These are phyloP conservation scores for Allomyces macrogynus DNA, from an alignment of 192 early-diverging fungal species.

Conservation along the genomic window DNA sequence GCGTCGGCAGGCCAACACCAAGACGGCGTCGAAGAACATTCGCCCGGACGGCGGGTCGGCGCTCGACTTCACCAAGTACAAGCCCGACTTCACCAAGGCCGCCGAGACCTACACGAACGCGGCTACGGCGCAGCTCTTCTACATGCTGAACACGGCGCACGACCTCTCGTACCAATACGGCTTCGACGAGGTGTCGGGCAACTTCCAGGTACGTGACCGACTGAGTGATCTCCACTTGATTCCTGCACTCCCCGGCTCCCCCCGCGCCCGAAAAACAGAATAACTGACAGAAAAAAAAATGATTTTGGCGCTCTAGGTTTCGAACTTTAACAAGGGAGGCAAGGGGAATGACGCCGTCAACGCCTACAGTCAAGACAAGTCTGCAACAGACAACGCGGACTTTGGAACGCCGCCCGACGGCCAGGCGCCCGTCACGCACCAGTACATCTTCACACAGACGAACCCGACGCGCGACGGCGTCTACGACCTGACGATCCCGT, in stretches of 20 bases:
- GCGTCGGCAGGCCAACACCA: slow-evolving; percentile 1
- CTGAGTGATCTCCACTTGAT: slow-evolving; percentile 1
- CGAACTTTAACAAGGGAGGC: slow-evolving; percentile 14
- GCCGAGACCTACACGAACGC: slow-evolving; percentile 23
- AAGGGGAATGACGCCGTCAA: slow-evolving; percentile 11
- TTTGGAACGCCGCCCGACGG: slow-evolving; percentile 93
- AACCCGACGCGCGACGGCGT: slow-evolving; percentile 61
- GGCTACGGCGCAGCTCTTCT: slow-evolving; percentile 29
- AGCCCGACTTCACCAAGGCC: slow-evolving; percentile 16
- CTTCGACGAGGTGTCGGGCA: slow-evolving; percentile 27
- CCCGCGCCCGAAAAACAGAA: slow-evolving; percentile 8
- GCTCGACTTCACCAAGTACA: slow-evolving; percentile 18
- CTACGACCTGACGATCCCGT: slow-evolving; percentile 72
- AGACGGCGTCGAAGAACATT: slow-evolving; percentile 15
- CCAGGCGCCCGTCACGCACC: slow-evolving; percentile 69
- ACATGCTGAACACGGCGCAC: slow-evolving; percentile 34
- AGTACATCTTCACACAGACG: slow-evolving; percentile 75
- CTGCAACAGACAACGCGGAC: slow-evolving; percentile 60
- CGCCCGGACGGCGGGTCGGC: slow-evolving; percentile 10
- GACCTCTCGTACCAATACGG: slow-evolving; percentile 25
- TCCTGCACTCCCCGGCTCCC: slow-evolving; percentile 11
- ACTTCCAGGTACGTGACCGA: slow-evolving; percentile 19
- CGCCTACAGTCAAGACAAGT: not conserved
- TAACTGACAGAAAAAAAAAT: not conserved
- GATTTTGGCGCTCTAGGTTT: slow-evolving; percentile 12